phyloP scores from a whole-genome alignment of 2,329 filamentous ascomycete genomes.

The Aspergillus sp. region DNA sequence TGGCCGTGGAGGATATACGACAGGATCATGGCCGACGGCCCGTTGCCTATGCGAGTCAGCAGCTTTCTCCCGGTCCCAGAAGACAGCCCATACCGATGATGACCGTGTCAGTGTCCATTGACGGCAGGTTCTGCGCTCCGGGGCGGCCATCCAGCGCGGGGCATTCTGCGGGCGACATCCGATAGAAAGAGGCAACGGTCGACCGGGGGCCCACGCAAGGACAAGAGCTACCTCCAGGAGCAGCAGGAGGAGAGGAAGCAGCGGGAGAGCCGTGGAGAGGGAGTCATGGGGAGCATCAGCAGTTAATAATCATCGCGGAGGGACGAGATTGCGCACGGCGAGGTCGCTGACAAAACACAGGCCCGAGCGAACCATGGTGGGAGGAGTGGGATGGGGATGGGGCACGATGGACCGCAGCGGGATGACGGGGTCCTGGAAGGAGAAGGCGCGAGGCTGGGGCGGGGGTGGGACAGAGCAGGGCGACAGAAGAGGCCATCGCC shows the following conservation, averaged over 20 bases:
- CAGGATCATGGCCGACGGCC: conserved; percentile 52
- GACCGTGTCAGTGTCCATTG: conserved; percentile 33
- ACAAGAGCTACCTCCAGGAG: conserved; percentile 11
- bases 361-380: conserved; percentile 6
- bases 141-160: conserved; percentile 16
- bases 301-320: not conserved
- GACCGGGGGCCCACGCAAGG: not conserved
- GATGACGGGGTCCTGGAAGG: no score
- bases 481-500: no score
- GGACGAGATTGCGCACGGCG: conserved; percentile 7
- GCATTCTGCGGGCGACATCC: conserved; percentile 24
- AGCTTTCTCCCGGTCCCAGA: conserved; percentile 6
- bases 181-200: conserved; percentile 6
- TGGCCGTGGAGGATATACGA: conserved; percentile 55
- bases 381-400: not conserved
- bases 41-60: conserved; percentile 41
- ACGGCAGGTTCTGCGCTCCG: conserved; percentile 18
- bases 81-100: conserved; percentile 31
- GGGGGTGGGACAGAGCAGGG: no score
- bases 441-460: no score
- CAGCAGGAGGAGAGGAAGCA: conserved; percentile 10
- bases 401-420: no score
- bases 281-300: conserved; percentile 5
- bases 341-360: conserved; percentile 22
- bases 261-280: conserved; percentile 15